Conservation (phyloP, 2,329 filamentous ascomycete species). For the Colletotrichum paranaense region DNA sequence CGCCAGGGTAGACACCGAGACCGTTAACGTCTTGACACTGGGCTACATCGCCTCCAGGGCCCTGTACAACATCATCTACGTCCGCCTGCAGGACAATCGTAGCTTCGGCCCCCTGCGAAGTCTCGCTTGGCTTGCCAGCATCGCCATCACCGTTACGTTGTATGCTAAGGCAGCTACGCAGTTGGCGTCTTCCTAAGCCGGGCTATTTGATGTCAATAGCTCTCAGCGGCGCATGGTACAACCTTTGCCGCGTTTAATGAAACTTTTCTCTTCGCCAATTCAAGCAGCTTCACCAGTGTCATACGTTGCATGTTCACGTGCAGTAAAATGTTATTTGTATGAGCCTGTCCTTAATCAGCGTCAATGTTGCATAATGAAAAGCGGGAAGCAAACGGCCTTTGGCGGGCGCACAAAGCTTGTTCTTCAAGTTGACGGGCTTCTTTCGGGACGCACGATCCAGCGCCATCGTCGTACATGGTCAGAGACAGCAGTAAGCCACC, state of each 20-base stretch:
- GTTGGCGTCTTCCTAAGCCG: conserved; percentile 27
- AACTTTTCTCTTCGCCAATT: background rate
- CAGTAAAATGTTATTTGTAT: too few relatives aligned
- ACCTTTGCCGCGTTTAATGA: background rate
- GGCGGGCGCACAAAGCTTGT: background rate
- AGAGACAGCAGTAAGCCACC: conserved; percentile 4
- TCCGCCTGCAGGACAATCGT: conserved; percentile 55
- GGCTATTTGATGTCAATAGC: background rate
- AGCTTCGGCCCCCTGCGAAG: conserved; percentile 50
- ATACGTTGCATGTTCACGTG: background rate
- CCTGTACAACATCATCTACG: conserved; percentile 55
- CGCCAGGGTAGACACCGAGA: conserved; percentile 49
- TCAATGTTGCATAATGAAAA: background rate
- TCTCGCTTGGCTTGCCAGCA: conserved; percentile 49
- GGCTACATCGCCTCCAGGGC: conserved; percentile 53
- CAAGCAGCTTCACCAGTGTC: background rate
- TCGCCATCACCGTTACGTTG: conserved; percentile 47
- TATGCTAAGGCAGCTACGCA: conserved; percentile 55
- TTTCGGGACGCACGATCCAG: background rate
- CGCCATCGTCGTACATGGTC: background rate
- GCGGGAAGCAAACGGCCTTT: background rate
- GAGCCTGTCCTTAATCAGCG: too few relatives aligned
- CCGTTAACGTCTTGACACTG: conserved; percentile 53
- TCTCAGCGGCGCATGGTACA: background rate
- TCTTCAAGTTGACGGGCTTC: background rate